Base-by-base conservation (phyloP, 257 asterid genomes). In the Thymus mandschuricus region DNA sequence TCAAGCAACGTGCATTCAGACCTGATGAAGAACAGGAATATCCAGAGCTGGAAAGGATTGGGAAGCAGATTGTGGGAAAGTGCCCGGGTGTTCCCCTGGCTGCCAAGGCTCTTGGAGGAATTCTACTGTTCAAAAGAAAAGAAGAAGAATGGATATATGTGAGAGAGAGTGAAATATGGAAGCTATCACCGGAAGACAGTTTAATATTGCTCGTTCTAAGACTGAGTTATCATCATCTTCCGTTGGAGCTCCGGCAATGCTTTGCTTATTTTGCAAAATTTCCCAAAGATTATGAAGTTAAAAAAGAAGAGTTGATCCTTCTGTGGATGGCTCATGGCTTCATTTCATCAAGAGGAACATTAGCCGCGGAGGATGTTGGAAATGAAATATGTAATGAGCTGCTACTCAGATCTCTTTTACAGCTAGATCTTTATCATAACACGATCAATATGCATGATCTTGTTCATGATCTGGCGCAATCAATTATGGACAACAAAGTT, bases 241-340 rank as follows among this genome's bases (percentile, higher is more conserved):
- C 81, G 15, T 51, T 70, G n/a, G 40, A 27, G 9, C 30, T 70
- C 59, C 78, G 82, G 58, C 80, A 49, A 4, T 75, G 82, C 40
- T 81, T 81, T 74, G 76, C 77, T 10, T 81, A 81, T 65, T 81
- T 80, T 68, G 69, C 83, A 5, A 52, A 76, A 8, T 81, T 75
- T 57, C 81, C 75, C 0, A 81, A 78, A 54, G 76, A 72, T 35
- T n/a, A 52, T 12, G 1, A 1, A 7, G 51, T 81, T 40, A 10
- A 13, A 2, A 75, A 44, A 60, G 64, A 75, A 21, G 71, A 66
- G 31, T 3, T 78, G 57, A 72, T 81, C 35, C 30, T 3, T 38
- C 57, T 46, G 0, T 81, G 85, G 85, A 80, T 76, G 66, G 79
- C 81, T 8, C 69, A 79, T 30, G 78, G 65, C 3, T n/a, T 40